These are phyloP conservation scores for Acanthamoeba castellanii DNA, from an alignment of 208 protist species.

Conservation along the genomic window DNA sequence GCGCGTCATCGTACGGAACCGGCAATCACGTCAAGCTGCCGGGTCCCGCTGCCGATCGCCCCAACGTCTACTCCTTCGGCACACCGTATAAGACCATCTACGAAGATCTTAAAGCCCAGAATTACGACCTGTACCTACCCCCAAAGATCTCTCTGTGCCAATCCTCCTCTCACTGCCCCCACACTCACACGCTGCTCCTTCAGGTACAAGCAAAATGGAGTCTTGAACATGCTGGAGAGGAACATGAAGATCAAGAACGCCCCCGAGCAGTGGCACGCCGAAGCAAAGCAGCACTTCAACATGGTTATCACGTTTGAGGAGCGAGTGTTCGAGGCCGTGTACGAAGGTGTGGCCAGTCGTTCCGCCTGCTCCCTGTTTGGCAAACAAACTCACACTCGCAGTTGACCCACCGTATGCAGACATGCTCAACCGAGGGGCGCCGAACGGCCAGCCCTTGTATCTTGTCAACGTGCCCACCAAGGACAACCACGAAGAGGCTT, in stretches of 20 bases:
- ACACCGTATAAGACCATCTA: conserved; percentile 83
- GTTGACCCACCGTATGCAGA: neutral
- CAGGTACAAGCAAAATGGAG: conserved; percentile 84
- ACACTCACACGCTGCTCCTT: too few species aligned
- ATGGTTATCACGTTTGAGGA: conserved; percentile 85
- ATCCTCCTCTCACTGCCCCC: too few species aligned
- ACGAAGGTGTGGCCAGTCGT: conserved; percentile 44
- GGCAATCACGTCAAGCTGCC: conserved; percentile 84
- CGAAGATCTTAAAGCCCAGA: conserved; percentile 79
- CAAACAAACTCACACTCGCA: too few species aligned
- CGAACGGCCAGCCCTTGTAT: conserved; percentile 29
- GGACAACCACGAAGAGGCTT: conserved; percentile 77
- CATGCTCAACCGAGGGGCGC: conserved; percentile 25
- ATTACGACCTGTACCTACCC: conserved; percentile 79
- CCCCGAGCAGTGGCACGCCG: conserved; percentile 82
- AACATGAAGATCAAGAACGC: conserved; percentile 83
- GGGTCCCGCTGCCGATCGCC: conserved; percentile 68
- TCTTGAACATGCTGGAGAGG: conserved; percentile 83
- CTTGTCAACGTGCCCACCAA: conserved; percentile 77
- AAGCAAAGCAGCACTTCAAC: conserved; percentile 76
- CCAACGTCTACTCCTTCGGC: conserved; percentile 86
- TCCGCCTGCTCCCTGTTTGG: neutral
- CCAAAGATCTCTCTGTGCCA: neutral
- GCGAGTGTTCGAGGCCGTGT: conserved; percentile 82
- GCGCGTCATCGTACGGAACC: conserved; percentile 81